phyloP scores from a whole-genome alignment of 352 stramenopile genomes.

The Phytopythium helicoides region DNA sequence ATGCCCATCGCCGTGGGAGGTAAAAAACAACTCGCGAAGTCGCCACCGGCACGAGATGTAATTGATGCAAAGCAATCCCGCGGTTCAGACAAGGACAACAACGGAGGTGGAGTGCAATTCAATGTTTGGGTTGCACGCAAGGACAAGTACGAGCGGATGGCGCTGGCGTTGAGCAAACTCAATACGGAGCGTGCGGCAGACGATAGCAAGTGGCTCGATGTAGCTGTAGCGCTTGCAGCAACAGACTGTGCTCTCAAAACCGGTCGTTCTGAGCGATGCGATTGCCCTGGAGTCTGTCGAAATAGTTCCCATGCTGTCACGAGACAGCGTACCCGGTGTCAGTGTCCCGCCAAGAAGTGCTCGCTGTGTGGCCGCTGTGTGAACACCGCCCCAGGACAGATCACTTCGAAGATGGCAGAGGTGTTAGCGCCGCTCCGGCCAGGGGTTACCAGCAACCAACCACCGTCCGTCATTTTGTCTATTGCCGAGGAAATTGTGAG shows the following conservation, averaged over 20 bases:
- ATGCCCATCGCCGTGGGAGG: constrained; percentile 6
- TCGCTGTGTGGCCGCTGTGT: constrained; percentile 74
- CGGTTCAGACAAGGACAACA: constrained; percentile 7
- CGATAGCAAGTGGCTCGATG: constrained; percentile 67
- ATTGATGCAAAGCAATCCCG: constrained; percentile 12
- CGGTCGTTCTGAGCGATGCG: constrained; percentile 61
- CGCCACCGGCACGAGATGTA: not conserved
- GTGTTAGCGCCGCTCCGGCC: constrained; percentile 48
- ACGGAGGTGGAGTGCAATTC: constrained; percentile 50
- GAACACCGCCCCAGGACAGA: constrained; percentile 44
- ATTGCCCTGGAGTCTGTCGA: constrained; percentile 67
- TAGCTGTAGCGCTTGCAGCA: constrained; percentile 70
- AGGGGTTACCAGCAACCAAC: constrained; percentile 5
- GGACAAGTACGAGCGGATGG: constrained; percentile 85
- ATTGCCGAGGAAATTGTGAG: constrained; percentile 49
- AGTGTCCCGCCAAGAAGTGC: constrained; percentile 79
- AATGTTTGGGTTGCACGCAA: constrained; percentile 83
- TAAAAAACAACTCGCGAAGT: constrained; percentile 7
- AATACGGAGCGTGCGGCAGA: constrained; percentile 57
- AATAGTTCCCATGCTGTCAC: constrained; percentile 59
- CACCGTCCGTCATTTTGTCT: constrained; percentile 24
- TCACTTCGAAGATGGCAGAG: constrained; percentile 68
- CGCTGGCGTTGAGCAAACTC: constrained; percentile 53
- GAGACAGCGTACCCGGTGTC: constrained; percentile 70
- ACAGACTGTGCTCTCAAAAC: constrained; percentile 81